phyloP scores from a whole-genome alignment of 805 yeast species.

The Citeromyces nyonsensis region DNA sequence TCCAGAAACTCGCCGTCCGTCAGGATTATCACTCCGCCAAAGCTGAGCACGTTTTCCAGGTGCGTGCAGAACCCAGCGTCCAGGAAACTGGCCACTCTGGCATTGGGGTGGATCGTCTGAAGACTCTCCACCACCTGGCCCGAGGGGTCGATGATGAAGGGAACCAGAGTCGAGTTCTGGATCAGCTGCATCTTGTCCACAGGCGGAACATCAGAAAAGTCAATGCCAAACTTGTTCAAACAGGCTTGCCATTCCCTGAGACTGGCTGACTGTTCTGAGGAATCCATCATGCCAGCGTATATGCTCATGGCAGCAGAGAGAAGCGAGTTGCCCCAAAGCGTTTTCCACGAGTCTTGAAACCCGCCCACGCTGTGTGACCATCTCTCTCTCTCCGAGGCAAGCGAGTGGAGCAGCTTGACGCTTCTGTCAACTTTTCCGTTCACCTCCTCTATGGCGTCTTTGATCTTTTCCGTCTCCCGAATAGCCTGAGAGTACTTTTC shows the following conservation, averaged over 20 bases:
- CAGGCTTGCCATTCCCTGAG: slow-evolving; percentile 18
- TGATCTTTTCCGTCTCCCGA: slow-evolving; percentile 64
- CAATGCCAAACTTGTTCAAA: slow-evolving; percentile 5
- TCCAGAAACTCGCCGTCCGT: slow-evolving; percentile 74
- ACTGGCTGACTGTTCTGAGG: slow-evolving; percentile 31
- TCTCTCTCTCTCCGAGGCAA: slow-evolving; percentile 52
- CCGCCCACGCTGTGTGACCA: slow-evolving; percentile 51
- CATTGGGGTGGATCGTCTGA: slow-evolving; percentile 11
- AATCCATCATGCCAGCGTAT: slow-evolving; percentile 33
- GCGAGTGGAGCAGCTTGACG: slow-evolving; percentile 38
- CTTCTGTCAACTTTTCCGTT: slow-evolving; percentile 49
- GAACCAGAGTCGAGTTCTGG: slow-evolving; percentile 16
- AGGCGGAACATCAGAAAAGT: slow-evolving; percentile 24
- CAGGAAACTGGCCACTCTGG: slow-evolving; percentile 50
- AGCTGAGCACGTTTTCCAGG: slow-evolving; percentile 67
- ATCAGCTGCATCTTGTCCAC: slow-evolving; percentile 47
- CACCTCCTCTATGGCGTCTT: slow-evolving; percentile 51
- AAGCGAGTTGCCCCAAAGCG: slow-evolving; percentile 49
- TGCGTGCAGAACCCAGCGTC: slow-evolving; percentile 52
- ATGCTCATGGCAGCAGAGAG: slow-evolving; percentile 45
- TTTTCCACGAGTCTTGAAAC: slow-evolving; percentile 27
- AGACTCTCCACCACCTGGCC: slow-evolving; percentile 27
- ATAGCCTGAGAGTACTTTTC: slow-evolving; percentile 57
- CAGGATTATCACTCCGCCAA: slow-evolving; percentile 64
- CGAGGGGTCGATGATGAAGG: slow-evolving; percentile 66